Percentiles rank a stretch among this genome's conserved stretches.
Conservation (phyloP, 2,329 filamentous ascomycete genomes). For the Pseudogymnoascus sp. region DNA sequence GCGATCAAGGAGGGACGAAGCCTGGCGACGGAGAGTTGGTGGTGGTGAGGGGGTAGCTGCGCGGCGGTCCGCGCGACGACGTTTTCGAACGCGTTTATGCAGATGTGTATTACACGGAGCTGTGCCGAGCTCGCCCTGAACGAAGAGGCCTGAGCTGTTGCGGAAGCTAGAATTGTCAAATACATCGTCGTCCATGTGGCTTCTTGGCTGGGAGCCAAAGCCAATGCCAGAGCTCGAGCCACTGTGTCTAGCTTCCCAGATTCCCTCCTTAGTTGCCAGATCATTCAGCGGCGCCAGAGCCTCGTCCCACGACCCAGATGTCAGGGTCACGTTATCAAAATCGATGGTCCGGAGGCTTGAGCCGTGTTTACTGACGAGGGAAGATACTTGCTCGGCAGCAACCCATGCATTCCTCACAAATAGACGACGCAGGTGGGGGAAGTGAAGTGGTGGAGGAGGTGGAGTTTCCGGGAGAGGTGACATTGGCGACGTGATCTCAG, state of each 20-base stretch:
- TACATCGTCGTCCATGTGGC: slow-evolving; percentile 8
- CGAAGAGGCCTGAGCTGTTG: neutral
- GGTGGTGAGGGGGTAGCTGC: slow-evolving; percentile 1
- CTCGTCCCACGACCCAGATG: slow-evolving; percentile 72
- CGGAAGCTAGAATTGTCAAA: neutral
- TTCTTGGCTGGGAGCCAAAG: neutral
- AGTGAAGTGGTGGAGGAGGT: slow-evolving; percentile 51
- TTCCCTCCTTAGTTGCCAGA: slow-evolving; percentile 14
- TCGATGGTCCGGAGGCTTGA: slow-evolving; percentile 68
- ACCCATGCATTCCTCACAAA: slow-evolving; percentile 67
- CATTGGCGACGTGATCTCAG: slow-evolving; percentile 59
- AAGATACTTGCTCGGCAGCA: slow-evolving; percentile 63
- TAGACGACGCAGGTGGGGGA: slow-evolving; percentile 62
- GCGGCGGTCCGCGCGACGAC: neutral
- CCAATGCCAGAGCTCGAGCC: slow-evolving; percentile 14
- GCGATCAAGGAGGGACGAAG: neutral
- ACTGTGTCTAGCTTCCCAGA: slow-evolving; percentile 1
- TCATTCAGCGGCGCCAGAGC: slow-evolving; percentile 63
- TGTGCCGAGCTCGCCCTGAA: neutral
- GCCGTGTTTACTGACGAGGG: slow-evolving; percentile 62
- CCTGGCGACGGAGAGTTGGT: neutral
- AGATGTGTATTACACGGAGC: neutral
- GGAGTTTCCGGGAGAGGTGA: slow-evolving; percentile 51
- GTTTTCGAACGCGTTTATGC: slow-evolving; percentile 2
- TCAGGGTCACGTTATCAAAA: slow-evolving; percentile 68